These are phyloP conservation scores for Chimonanthus salicifolius DNA, from an alignment of 164 flowering plant genomes.

Conservation along the genomic window DNA sequence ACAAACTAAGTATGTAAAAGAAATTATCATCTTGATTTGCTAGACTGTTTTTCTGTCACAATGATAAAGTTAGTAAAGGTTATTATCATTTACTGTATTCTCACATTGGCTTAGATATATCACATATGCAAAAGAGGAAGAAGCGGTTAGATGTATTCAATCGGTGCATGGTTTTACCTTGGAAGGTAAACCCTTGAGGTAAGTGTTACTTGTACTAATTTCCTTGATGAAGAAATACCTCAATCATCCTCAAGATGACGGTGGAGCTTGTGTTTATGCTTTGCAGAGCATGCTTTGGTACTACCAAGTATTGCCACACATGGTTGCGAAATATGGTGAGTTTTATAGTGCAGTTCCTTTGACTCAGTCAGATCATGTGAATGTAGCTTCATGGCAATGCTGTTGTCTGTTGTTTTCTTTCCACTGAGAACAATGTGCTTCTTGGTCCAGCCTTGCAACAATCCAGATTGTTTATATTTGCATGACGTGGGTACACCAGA, in stretches of 20 bases:
- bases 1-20: no score
- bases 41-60: not conserved
- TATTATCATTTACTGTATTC: not conserved
- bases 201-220: conserved; percentile 7
- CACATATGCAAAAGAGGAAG: conserved; percentile 88
- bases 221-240: not conserved
- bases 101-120: conserved; percentile 60
- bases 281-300: conserved; percentile 97
- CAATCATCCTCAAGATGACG: conserved; percentile 1
- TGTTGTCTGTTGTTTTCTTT: not conserved
- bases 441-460: conserved; percentile 54
- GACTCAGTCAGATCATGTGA: not conserved
- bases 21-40: no score
- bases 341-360: not conserved
- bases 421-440: not conserved
- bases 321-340: conserved; percentile 95
- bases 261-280: not conserved
- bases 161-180: conserved; percentile 81
- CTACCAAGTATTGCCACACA: conserved; percentile 96
- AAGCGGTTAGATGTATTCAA: conserved; percentile 94
- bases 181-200: conserved; percentile 88
- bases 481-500: conserved; percentile 95
- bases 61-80: not conserved
- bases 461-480: conserved; percentile 91
- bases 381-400: not conserved